Conservation (phyloP, 441 rosid species). For the Syzygium syzygioides region DNA sequence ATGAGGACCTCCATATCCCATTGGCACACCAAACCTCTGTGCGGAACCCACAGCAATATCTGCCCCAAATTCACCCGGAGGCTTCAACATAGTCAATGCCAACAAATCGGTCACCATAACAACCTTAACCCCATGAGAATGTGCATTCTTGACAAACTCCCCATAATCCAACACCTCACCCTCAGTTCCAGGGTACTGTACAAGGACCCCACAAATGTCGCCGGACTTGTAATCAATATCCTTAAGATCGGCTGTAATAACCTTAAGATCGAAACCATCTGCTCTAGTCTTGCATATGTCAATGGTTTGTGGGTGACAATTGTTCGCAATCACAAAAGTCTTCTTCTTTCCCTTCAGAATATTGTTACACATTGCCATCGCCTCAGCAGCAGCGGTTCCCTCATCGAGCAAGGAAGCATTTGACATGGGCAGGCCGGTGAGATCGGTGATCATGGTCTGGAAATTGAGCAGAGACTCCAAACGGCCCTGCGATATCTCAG, state of each 20-base stretch:
- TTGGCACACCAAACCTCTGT: slow-evolving; percentile 95
- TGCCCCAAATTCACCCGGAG: slow-evolving; percentile 94
- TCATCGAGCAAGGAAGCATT: slow-evolving; percentile 93
- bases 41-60: slow-evolving; percentile 96
- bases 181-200: slow-evolving; percentile 96
- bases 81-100: slow-evolving; percentile 92
- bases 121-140: slow-evolving; percentile 90
- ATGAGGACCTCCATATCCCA: slow-evolving; percentile 99
- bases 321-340: slow-evolving; percentile 76
- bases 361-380: slow-evolving; percentile 97
- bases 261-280: slow-evolving; percentile 75
- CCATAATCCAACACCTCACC: slow-evolving; percentile 89
- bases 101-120: slow-evolving; percentile 92
- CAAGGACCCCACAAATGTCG: slow-evolving; percentile 91
- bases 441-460: slow-evolving; percentile 85
- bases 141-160: slow-evolving; percentile 82
- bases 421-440: slow-evolving; percentile 89
- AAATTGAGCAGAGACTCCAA: slow-evolving; percentile 86
- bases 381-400: slow-evolving; percentile 98
- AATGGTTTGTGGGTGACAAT: slow-evolving; percentile 91
- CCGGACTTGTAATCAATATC: slow-evolving; percentile 75
- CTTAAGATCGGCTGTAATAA: slow-evolving; percentile 60
- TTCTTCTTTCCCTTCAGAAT: slow-evolving; percentile 87
- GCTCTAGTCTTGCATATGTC: slow-evolving; percentile 93
- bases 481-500: slow-evolving; percentile 94